Evolutionary conservation across 169 alveolate genomes (phyloP).

Genomic region (Eimeria necatrix): DNA sequence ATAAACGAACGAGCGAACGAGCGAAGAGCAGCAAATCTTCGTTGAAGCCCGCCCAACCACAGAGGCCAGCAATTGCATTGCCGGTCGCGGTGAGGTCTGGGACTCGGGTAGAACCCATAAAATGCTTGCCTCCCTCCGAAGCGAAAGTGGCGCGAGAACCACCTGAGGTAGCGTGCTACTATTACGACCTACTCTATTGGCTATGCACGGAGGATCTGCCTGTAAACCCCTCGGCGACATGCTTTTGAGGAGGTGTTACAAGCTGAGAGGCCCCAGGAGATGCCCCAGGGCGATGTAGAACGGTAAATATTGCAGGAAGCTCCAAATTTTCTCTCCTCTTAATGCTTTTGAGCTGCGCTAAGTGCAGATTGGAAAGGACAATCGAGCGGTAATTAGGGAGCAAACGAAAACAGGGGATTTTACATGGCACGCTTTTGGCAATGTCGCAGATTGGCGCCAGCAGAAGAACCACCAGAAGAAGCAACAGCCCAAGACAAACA

Average conservation of each 20-base stretch:
- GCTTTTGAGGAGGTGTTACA: background rate
- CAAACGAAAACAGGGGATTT: background rate
- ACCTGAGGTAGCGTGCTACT: constrained; percentile 14
- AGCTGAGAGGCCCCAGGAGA: constrained; percentile 2
- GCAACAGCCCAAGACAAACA: background rate
- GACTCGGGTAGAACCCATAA: background rate
- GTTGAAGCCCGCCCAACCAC: background rate
- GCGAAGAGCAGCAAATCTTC: background rate
- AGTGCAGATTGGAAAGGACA: constrained; percentile 34
- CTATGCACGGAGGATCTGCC: too few species aligned
- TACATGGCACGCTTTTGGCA: background rate
- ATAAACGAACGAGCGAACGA: background rate
- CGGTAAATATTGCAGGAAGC: background rate
- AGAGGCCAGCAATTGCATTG: background rate
- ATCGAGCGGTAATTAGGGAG: constrained; percentile 14
- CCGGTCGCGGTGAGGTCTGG: background rate
- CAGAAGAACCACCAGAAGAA: background rate
- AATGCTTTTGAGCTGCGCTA: background rate
- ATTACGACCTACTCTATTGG: too few species aligned
- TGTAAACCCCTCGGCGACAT: too few species aligned
- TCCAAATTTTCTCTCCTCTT: background rate
- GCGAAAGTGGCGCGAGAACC: constrained; percentile 4
- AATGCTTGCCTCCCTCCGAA: constrained; percentile 19
- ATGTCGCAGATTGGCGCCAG: constrained; percentile 41
- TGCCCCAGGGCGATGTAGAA: constrained; percentile 53